These are phyloP conservation scores for Lepidium didymum DNA, from an alignment of 345 rosid species.

Conservation along the genomic window DNA sequence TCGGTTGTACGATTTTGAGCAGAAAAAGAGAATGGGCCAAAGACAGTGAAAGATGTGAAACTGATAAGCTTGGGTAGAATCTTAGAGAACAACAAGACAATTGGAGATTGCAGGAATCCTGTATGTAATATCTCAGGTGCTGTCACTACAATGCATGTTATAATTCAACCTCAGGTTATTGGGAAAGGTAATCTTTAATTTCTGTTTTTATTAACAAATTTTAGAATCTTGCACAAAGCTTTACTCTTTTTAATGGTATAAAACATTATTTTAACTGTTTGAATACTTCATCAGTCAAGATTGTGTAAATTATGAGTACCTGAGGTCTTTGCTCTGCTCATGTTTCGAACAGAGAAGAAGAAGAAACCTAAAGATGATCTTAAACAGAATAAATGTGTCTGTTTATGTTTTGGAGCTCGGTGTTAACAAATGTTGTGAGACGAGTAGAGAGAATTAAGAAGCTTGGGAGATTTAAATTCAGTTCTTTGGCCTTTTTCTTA, in stretches of 20 bases:
- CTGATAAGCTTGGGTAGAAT: conserved; percentile 79
- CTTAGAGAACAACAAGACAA: conserved; percentile 75
- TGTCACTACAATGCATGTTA: conserved; percentile 90
- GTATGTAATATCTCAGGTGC: conserved; percentile 70
- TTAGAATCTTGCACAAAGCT: background rate
- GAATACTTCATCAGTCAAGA: background rate
- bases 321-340: conserved; percentile 12
- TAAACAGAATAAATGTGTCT: conserved; percentile 60
- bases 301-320: background rate
- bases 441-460: background rate
- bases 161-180: conserved; percentile 62
- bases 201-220: background rate
- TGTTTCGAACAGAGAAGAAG: conserved; percentile 41
- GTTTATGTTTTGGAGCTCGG: conserved; percentile 39
- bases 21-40: conserved; percentile 86
- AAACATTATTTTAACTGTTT: background rate
- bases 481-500: background rate
- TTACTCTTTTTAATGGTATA: background rate
- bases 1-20: conserved; percentile 10
- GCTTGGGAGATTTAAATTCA: background rate
- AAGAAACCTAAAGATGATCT: conserved; percentile 43
- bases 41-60: conserved; percentile 80
- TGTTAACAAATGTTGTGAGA: background rate
- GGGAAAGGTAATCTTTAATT: conserved; percentile 52
- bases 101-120: conserved; percentile 81